phyloP scores from a whole-genome alignment of 1,139 yeast species.

The Kodamaea sp. region DNA sequence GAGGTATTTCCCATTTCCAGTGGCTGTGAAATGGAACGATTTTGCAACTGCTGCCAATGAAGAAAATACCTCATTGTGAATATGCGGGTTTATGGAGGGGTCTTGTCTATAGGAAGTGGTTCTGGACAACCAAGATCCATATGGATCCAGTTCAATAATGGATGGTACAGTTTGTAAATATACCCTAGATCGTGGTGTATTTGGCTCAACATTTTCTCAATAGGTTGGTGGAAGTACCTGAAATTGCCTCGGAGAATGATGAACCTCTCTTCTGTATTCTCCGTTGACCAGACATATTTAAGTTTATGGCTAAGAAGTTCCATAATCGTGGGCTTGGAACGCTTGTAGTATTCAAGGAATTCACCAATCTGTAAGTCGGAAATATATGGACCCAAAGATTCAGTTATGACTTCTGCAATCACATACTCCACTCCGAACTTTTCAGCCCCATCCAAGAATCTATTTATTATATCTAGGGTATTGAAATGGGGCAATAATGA shows the following conservation, averaged over 20 bases:
- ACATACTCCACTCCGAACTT: neutral
- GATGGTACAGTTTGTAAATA: conserved; percentile 27
- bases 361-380: neutral
- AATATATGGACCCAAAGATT: neutral
- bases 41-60: too few relatives aligned
- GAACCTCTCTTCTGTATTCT: conserved; percentile 1
- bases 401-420: neutral
- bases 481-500: neutral
- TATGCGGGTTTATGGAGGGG: too few relatives aligned
- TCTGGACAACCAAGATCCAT: conserved; percentile 25
- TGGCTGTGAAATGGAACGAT: too few relatives aligned
- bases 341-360: conserved; percentile 2
- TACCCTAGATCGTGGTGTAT: conserved; percentile 8
- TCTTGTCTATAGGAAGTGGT: too few relatives aligned
- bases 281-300: neutral
- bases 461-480: neutral
- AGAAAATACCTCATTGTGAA: conserved; percentile 3
- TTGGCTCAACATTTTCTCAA: conserved; percentile 11
- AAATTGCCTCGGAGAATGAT: conserved; percentile 13
- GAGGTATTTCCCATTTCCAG: too few relatives aligned
- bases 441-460: neutral
- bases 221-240: conserved; percentile 9
- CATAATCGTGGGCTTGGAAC: neutral
- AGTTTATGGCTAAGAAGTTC: conserved; percentile 1
- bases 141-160: conserved; percentile 35